Conservation (phyloP, 2,329 filamentous ascomycete genomes). For the Aspergillus bombycis region DNA sequence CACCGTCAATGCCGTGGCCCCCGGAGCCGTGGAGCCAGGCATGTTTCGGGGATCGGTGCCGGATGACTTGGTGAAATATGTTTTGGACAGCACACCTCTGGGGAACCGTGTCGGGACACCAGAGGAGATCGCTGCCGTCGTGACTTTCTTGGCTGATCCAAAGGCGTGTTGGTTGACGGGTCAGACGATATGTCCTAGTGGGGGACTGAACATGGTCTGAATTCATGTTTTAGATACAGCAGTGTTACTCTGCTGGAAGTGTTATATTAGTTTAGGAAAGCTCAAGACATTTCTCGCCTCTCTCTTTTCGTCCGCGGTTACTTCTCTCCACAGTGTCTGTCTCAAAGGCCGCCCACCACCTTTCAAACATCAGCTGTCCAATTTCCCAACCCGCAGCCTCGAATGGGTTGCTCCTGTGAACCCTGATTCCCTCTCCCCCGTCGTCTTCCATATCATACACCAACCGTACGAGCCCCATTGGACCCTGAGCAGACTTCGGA, state of each 20-base stretch:
- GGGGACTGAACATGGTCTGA: conserved; percentile 6
- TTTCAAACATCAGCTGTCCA: conserved; percentile 60
- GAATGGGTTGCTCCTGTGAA: conserved; percentile 56
- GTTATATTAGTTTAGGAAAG: neutral
- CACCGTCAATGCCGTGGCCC: conserved; percentile 13
- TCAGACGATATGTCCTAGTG: conserved; percentile 11
- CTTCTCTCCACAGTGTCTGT: conserved; percentile 56
- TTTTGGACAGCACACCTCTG: conserved; percentile 9
- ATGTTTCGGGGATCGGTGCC: conserved; percentile 3
- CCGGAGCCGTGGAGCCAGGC: conserved; percentile 3
- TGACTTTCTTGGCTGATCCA: conserved; percentile 6
- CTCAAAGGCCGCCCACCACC: conserved; percentile 66
- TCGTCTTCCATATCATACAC: conserved; percentile 62
- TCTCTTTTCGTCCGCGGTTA: conserved; percentile 54
- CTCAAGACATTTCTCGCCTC: conserved; percentile 41
- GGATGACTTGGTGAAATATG: neutral
- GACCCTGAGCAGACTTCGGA: conserved; percentile 51
- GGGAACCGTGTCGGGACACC: conserved; percentile 1
- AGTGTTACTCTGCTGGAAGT: neutral
- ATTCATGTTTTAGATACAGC: neutral
- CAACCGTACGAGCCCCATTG: conserved; percentile 55
- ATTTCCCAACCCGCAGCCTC: conserved; percentile 59
- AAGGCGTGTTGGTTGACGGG: conserved; percentile 12
- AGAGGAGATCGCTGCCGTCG: conserved; percentile 11
- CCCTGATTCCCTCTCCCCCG: conserved; percentile 53